Evolutionary conservation across 2,329 filamentous ascomycete genomes (phyloP).

Genomic region (Nemania sp.): DNA sequence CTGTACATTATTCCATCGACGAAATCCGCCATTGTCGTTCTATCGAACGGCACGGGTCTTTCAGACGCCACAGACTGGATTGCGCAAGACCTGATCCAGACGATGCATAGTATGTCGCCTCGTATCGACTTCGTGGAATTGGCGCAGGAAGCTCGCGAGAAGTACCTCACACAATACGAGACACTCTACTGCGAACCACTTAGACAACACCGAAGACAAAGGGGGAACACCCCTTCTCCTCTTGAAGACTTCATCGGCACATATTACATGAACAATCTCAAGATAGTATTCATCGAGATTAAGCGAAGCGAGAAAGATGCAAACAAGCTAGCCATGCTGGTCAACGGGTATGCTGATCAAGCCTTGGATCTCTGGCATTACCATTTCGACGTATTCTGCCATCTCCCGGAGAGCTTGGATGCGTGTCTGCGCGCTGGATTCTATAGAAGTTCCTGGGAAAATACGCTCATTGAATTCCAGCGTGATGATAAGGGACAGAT

Average conservation of each 20-base stretch:
- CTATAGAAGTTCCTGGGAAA: not conserved
- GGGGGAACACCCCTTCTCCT: not conserved
- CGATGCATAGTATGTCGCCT: not conserved
- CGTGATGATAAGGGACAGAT: not conserved
- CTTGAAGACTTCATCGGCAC: not conserved
- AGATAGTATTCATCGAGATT: not conserved
- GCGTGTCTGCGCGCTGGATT: not conserved
- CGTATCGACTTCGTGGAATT: not conserved
- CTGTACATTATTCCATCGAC: not conserved
- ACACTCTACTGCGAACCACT: not conserved
- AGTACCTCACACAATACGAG: not conserved
- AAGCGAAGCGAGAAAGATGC: not conserved
- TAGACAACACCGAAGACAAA: not conserved
- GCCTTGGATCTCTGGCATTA: not conserved
- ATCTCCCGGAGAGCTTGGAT: not conserved
- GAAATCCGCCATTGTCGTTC: not conserved
- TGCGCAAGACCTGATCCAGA: not conserved
- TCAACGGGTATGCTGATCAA: not conserved
- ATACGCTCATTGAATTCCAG: not conserved
- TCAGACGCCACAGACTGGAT: not conserved
- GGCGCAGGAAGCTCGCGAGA: not conserved
- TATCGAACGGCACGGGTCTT: not conserved
- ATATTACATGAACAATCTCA: not conserved
- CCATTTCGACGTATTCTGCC: not conserved
- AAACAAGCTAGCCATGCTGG: not conserved